These are phyloP conservation scores for Teratosphaeria pseudoeucalypti DNA, from an alignment of 2,329 filamentous ascomycete species.

Conservation along the genomic window DNA sequence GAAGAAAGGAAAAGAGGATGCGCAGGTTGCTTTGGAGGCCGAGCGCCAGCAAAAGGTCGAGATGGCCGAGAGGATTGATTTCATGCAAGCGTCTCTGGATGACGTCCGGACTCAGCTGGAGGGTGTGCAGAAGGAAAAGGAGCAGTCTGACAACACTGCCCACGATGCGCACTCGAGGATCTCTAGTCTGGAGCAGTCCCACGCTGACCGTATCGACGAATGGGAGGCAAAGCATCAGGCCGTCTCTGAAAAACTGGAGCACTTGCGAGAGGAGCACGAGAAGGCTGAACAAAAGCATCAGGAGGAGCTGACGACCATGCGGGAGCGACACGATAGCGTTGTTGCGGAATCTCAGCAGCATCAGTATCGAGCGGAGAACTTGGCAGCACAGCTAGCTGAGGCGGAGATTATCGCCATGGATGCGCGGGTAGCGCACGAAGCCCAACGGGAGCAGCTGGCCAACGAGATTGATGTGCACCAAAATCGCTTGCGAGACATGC, in stretches of 20 bases:
- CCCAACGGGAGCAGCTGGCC: conserved; percentile 5
- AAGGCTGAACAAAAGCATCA: conserved; percentile 3
- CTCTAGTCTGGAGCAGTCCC: neutral
- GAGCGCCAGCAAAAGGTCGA: conserved; percentile 5
- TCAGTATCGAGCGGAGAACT: conserved; percentile 2
- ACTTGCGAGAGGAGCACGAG: conserved; percentile 3
- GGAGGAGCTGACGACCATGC: conserved; percentile 9
- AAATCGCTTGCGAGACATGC: conserved; percentile 4
- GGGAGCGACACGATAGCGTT: conserved; percentile 5
- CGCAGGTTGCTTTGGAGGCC: conserved; percentile 1
- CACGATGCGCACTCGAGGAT: neutral
- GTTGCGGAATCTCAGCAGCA: conserved; percentile 6
- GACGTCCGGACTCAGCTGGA: conserved; percentile 7
- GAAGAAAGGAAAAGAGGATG: conserved; percentile 1
- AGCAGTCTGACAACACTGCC: neutral
- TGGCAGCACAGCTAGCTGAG: conserved; percentile 4
- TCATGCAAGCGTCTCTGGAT: conserved; percentile 6
- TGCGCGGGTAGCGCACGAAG: conserved; percentile 2
- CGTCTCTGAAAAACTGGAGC: neutral
- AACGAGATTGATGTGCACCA: conserved; percentile 9
- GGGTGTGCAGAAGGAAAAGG: conserved; percentile 1
- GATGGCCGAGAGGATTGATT: conserved; percentile 7
- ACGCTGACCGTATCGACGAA: neutral
- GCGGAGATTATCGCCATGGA: conserved; percentile 7
- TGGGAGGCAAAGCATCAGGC: neutral